Evolutionary conservation across 75 land plant genomes (phyloP), one percentile per base, ranked within the genome.

Genomic region (Adiantum capillusveneris): DNA sequence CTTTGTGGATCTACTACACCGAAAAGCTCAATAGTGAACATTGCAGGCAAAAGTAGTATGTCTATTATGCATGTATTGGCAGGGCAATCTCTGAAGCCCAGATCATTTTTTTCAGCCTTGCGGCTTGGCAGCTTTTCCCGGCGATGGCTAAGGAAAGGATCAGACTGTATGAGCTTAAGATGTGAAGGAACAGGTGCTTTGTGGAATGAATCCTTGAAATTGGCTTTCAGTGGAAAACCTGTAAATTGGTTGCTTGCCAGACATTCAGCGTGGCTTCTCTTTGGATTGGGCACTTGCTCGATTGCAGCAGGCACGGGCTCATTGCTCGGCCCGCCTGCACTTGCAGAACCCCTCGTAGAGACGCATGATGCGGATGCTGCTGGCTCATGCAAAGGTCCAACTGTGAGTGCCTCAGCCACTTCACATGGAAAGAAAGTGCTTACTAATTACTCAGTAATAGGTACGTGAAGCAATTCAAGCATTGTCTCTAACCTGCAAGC

Each of bases 241-340:
- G 70, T 62, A 18, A 54, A 68, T 17, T 71, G 74, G 74, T 36
- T 71, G 2, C 74, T 58, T 20, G 70, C 59, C 7, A 44, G 74
- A 21, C 70, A 66, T 27, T 72, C 75, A 44, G 70, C 70, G n/a
- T 72, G 75, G 75, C 70, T 72, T 3, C 69, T 72, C 25, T 65
- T 72, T 45, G 75, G 75, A 12, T 53, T 72, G 14, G 65, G 75
- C 53, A 49, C 75, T 11, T 72, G 70, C 50, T 72, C 65, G 21
- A 58, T 69, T 25, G 63, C 75, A 30, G 56, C 74, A 1, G 61
- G 56, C 25, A 11, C 14, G 9, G 65, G 12, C 53, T 37, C 21
- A 20, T 1, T 11, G 37, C 54, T 18, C 12, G 29, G 25, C 20
- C 63, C 13, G 61, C 64, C 50, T 52, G 48, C 58, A 21, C 57